These are phyloP conservation scores for Aphanomyces cochlioides DNA, from an alignment of 352 stramenopile species.

Conservation along the genomic window DNA sequence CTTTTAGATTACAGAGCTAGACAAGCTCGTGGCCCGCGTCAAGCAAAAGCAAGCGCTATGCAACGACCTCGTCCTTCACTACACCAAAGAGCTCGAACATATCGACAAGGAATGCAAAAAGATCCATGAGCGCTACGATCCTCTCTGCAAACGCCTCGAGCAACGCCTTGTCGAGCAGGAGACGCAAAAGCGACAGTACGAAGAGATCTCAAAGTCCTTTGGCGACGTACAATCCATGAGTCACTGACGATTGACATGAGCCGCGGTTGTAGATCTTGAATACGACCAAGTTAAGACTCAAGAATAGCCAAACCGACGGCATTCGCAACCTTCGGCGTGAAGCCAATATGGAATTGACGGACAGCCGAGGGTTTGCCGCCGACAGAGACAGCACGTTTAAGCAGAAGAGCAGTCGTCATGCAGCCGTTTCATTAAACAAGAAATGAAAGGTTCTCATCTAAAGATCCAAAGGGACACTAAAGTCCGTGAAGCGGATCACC, in stretches of 20 bases:
- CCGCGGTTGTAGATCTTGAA: constrained; percentile 37
- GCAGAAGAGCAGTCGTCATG: constrained; percentile 36
- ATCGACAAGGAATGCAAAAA: constrained; percentile 58
- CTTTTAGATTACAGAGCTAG: constrained; percentile 57
- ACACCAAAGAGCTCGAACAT: constrained; percentile 46
- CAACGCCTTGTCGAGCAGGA: constrained; percentile 47
- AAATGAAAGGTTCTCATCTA: neutral
- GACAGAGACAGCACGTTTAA: constrained; percentile 61
- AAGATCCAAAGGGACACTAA: constrained; percentile 1
- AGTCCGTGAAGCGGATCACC: constrained; percentile 3
- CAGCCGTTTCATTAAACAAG: neutral
- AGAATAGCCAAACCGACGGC: constrained; percentile 50
- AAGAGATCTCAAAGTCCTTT: constrained; percentile 52
- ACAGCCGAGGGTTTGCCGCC: constrained; percentile 50
- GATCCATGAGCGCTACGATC: constrained; percentile 63
- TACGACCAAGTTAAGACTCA: constrained; percentile 55
- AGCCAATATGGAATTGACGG: constrained; percentile 47
- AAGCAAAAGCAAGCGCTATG: constrained; percentile 62
- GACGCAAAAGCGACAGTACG: constrained; percentile 45
- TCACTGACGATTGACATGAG: neutral
- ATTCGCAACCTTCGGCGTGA: constrained; percentile 60
- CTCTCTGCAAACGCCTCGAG: constrained; percentile 57
- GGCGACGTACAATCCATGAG: constrained; percentile 34
- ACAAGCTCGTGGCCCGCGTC: constrained; percentile 67
- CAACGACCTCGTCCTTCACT: constrained; percentile 46